These are phyloP conservation scores for Scedosporium apiospermum DNA, from an alignment of 2,329 filamentous ascomycete species.

Conservation along the genomic window DNA sequence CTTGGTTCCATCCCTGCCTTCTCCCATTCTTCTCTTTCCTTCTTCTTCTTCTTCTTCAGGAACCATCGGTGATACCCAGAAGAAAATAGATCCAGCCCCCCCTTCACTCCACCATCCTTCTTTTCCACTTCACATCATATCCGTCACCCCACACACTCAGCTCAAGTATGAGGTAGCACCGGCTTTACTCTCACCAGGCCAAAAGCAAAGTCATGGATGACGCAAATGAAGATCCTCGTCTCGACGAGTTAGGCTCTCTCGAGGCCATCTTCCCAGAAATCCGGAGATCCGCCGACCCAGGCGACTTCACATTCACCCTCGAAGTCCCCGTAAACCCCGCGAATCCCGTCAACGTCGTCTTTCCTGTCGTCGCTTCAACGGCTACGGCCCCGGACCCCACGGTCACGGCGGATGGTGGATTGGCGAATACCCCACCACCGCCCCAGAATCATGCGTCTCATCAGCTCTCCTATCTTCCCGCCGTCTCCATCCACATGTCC, in stretches of 20 bases:
- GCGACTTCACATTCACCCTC: slow-evolving; percentile 41
- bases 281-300: slow-evolving; percentile 28
- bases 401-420: neutral
- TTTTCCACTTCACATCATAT: neutral
- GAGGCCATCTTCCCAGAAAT: slow-evolving; percentile 61
- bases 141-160: neutral
- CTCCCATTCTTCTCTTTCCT: neutral
- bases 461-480: slow-evolving; percentile 46
- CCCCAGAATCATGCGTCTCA: slow-evolving; percentile 24
- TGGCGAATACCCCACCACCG: neutral
- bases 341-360: slow-evolving; percentile 45
- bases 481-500: slow-evolving; percentile 41
- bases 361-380: slow-evolving; percentile 34
- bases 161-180: neutral
- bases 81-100: neutral
- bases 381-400: neutral
- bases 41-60: neutral
- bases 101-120: neutral
- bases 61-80: neutral
- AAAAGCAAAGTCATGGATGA: slow-evolving; percentile 22
- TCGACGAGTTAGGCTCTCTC: slow-evolving; percentile 50
- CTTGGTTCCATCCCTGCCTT: too few species aligned
- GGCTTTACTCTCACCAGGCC: neutral
- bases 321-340: slow-evolving; percentile 48
- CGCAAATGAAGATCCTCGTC: slow-evolving; percentile 41